These are phyloP conservation scores for Ustilago cynodontis DNA, from an alignment of 1,284 basidiomycete genomes.

Conservation along the genomic window DNA sequence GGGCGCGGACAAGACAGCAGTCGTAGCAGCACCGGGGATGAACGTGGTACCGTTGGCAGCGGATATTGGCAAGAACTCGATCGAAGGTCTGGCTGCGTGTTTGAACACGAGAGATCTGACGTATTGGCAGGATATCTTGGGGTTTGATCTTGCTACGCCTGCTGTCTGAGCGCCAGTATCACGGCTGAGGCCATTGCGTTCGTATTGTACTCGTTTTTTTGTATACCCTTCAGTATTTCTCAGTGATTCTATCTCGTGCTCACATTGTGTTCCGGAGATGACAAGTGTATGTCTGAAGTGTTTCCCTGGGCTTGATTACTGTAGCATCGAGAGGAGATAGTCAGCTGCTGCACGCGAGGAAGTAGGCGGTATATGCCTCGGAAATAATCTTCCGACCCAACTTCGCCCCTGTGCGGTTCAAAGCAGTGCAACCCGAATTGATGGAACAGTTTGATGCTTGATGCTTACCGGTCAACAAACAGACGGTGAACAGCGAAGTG, in stretches of 20 bases:
- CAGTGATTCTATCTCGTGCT: too few species aligned
- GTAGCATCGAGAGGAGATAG: too few species aligned
- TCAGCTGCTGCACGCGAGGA: too few species aligned
- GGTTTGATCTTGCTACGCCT: constrained; percentile 29
- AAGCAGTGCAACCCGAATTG: background rate
- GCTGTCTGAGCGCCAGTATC: constrained; percentile 7
- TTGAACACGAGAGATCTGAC: constrained; percentile 35
- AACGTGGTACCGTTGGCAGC: constrained; percentile 38
- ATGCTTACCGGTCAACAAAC: background rate
- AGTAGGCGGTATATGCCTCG: background rate
- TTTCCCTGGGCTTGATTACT: too few species aligned
- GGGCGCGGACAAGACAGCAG: background rate
- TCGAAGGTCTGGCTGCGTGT: constrained; percentile 37
- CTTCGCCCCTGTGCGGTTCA: too few species aligned
- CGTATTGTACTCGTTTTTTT: background rate
- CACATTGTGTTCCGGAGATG: too few species aligned
- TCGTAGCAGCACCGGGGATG: background rate
- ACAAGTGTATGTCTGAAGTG: too few species aligned
- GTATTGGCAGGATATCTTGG: constrained; percentile 51
- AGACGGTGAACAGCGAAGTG: background rate
- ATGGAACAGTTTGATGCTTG: background rate
- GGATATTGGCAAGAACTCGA: constrained; percentile 45
- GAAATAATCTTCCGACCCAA: background rate
- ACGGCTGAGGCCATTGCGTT: too few species aligned
- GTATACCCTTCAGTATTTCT: background rate